phyloP scores from a whole-genome alignment of 2,329 filamentous ascomycete genomes.

The Epichloe bromicola region DNA sequence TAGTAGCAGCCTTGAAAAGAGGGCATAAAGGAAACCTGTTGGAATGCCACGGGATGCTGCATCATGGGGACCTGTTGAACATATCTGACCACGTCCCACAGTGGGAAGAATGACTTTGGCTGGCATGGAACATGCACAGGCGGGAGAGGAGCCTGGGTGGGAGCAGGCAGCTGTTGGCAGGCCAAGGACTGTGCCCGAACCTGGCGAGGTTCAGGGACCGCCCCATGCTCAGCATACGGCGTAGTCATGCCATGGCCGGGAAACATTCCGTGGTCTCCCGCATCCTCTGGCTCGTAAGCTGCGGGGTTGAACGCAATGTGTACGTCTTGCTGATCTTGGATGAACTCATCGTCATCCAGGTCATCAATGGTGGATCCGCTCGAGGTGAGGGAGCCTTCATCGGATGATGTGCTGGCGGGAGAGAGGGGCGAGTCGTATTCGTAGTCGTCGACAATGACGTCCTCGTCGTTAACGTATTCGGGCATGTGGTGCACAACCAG shows the following conservation, averaged over 20 bases:
- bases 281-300: constrained; percentile 34
- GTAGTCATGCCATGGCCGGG: constrained; percentile 29
- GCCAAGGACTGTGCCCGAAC: constrained; percentile 15
- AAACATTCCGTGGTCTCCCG: constrained; percentile 25
- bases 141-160: constrained; percentile 23
- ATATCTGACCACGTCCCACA: constrained; percentile 41
- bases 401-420: constrained; percentile 35
- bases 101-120: constrained; percentile 35
- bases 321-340: constrained; percentile 29
- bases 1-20: constrained; percentile 40
- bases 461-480: constrained; percentile 36
- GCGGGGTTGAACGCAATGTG: constrained; percentile 28
- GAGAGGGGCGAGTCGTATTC: constrained; percentile 36
- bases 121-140: constrained; percentile 25
- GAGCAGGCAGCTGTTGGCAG: constrained; percentile 18
- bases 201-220: constrained; percentile 10
- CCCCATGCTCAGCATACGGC: constrained; percentile 29
- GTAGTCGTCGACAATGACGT: constrained; percentile 29
- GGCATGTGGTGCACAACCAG: constrained; percentile 28
- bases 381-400: constrained; percentile 44
- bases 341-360: constrained; percentile 34
- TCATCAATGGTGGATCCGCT: constrained; percentile 40
- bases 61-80: constrained; percentile 34
- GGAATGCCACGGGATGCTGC: constrained; percentile 37
- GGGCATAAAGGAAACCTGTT: constrained; percentile 37